phyloP scores from a whole-genome alignment of 2,329 filamentous ascomycete genomes.

The Colletotrichum aenigma region DNA sequence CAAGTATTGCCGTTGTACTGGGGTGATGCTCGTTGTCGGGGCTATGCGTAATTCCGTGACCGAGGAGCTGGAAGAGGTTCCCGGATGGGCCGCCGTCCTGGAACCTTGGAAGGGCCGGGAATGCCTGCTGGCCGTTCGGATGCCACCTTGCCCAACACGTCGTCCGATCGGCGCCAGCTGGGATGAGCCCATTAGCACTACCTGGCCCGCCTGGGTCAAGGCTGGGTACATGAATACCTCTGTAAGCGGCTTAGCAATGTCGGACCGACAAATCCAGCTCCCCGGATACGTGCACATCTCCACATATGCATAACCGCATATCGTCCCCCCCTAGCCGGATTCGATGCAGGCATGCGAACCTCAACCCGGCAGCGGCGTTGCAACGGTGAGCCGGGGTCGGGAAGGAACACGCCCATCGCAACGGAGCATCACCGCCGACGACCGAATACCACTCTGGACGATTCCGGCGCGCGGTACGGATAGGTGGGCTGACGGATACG shows the following conservation, averaged over 20 bases:
- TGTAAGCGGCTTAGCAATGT: not conserved
- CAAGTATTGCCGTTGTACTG: not conserved
- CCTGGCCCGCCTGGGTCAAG: not conserved
- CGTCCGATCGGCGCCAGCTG: slow-evolving; percentile 12
- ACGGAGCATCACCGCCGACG: slow-evolving; percentile 9
- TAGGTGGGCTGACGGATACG: not conserved
- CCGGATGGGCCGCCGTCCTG: not conserved
- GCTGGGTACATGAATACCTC: not conserved
- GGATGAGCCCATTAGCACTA: not conserved
- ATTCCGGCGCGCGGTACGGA: not conserved
- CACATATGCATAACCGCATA: not conserved
- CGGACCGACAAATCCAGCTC: not conserved
- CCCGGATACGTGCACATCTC: not conserved
- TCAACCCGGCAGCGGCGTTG: not conserved
- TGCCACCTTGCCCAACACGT: slow-evolving; percentile 11
- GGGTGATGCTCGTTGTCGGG: slow-evolving; percentile 15
- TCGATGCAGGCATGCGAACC: not conserved
- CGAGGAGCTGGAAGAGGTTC: not conserved
- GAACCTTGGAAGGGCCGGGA: not conserved
- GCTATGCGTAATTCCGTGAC: slow-evolving; percentile 5
- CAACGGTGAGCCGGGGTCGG: slow-evolving; percentile 1
- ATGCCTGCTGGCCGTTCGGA: not conserved
- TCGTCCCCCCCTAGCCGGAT: not conserved
- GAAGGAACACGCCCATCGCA: not conserved
- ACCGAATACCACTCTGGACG: slow-evolving; percentile 14